phyloP scores from a whole-genome alignment of 1,139 yeast species.

The Kodamaea arcana region DNA sequence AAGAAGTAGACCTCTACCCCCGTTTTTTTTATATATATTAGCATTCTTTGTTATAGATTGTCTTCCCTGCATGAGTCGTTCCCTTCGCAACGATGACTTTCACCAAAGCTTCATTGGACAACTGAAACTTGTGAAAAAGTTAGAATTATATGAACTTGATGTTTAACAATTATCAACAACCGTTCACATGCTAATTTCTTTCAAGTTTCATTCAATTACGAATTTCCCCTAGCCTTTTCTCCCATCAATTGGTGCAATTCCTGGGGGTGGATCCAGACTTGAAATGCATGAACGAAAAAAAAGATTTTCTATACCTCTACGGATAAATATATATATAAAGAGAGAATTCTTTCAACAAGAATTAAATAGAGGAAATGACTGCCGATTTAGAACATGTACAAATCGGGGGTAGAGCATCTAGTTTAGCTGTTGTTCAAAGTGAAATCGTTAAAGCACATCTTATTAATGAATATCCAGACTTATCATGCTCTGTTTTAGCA shows the following conservation, averaged over 20 bases:
- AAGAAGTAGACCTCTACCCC: too few species aligned
- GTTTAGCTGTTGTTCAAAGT: constrained; percentile 82
- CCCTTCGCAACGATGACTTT: neutral
- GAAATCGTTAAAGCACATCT: constrained; percentile 66
- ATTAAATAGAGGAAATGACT: too few species aligned
- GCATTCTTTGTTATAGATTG: neutral
- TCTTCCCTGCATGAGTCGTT: neutral
- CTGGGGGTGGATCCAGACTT: too few species aligned
- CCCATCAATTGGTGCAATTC: too few species aligned
- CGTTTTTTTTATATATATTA: neutral
- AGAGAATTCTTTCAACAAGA: too few species aligned
- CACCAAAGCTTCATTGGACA: neutral
- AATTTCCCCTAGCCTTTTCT: too few species aligned
- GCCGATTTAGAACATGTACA: constrained; percentile 20
- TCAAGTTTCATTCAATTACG: too few species aligned
- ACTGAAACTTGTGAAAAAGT: neutral
- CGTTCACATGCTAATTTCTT: too few species aligned
- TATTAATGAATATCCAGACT: constrained; percentile 54
- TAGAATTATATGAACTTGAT: too few species aligned
- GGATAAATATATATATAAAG: neutral
- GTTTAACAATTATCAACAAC: too few species aligned
- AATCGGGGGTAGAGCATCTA: constrained; percentile 88
- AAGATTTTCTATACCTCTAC: neutral
- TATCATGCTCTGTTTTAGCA: constrained; percentile 65
- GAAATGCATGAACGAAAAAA: neutral